Evolutionary conservation across 2,329 filamentous ascomycete species (phyloP), one percentile per base, ranked within the genome.

Genomic region (Pezicula rhizophila): DNA sequence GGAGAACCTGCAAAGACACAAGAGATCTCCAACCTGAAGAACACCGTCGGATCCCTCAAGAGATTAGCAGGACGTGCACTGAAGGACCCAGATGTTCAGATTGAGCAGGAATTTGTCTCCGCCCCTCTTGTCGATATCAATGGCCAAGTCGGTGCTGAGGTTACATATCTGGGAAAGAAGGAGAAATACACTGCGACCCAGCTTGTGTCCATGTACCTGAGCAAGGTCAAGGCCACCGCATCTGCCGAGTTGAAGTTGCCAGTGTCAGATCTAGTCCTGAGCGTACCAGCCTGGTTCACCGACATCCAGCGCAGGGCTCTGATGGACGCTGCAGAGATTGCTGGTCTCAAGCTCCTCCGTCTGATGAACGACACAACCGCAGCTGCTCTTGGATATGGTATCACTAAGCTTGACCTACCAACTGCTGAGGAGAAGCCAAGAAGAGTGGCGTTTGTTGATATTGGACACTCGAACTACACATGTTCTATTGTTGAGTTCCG

Each of bases 21-120:
- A 75, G 93, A 99, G 75, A 95, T 96, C 68, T 96, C 92, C 66
- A 99, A 99, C 79, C 83, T 97, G 66, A 99, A 97, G 79, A 99
- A 99, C 80, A 99, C 93, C 60, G 88, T 99, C 73, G 78, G 82
- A 69, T 91, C 83, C 59, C 80, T 99, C 64, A 96, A 96, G 77
- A 89, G 93, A 65, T 84, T 99, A 61, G 86, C 87, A 65, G 93
- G 93, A 66, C 89, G 93, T 67, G 77, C 80, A 55, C 79, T 92
- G 72, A 85, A 78, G 68, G 93, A 99, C 67, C 90, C 93, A 66
- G 93, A 99, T 78, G 79, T 96, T 56, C 80, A 90, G 72, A 79
- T 93, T 66, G 93, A 99, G 79, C 87, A 95, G 74, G 79, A 95
- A 66, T 96, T 82, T 71, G 84, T 95, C 66, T 90, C 90, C 34